A percentile compares a stretch with the other conserved stretches of the same genome.
Evolutionary conservation across 495 filamentous ascomycete species (phyloP).

Genomic region (Aspergillus wentii): DNA sequence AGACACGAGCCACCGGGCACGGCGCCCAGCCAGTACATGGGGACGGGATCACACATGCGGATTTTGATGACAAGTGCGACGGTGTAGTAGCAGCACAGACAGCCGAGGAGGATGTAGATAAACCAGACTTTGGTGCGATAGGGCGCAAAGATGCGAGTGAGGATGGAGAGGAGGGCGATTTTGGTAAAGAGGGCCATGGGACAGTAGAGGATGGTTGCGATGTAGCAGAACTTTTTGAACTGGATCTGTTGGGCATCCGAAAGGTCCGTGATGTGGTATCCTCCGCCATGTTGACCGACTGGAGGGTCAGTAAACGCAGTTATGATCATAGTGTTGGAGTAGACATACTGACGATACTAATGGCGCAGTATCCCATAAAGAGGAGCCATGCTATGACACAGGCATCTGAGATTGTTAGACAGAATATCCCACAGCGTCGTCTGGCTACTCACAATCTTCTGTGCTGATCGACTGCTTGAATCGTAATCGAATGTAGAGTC

Average conservation of each 20-base stretch:
- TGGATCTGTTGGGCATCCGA: constrained; percentile 8
- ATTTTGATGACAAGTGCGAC: constrained; percentile 30
- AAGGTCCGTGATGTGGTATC: constrained; percentile 26
- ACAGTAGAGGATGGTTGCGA: constrained; percentile 42
- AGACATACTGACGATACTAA: constrained; percentile 29
- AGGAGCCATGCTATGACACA: constrained; percentile 30
- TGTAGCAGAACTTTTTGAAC: constrained; percentile 37
- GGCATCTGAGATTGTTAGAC: constrained; percentile 23
- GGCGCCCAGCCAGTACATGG: constrained; percentile 22
- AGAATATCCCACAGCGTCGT: too few relatives aligned
- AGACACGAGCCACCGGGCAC: constrained; percentile 23
- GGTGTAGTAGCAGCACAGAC: constrained; percentile 34
- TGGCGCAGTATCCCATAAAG: constrained; percentile 35
- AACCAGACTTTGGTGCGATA: constrained; percentile 33
- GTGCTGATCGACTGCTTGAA: constrained; percentile 29
- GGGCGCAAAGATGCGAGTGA: constrained; percentile 43
- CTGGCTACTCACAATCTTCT: constrained; percentile 44
- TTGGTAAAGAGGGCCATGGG: constrained; percentile 45
- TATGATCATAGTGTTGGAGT: too few relatives aligned
- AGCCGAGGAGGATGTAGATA: constrained; percentile 40
- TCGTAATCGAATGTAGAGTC: constrained; percentile 30
- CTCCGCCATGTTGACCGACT: constrained; percentile 37
- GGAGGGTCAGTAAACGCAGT: not conserved
- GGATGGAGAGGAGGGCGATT: constrained; percentile 41
- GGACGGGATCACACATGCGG: constrained; percentile 32